Evolutionary conservation across 2,329 filamentous ascomycete species (phyloP).

Genomic region (Tolypocladium album): DNA sequence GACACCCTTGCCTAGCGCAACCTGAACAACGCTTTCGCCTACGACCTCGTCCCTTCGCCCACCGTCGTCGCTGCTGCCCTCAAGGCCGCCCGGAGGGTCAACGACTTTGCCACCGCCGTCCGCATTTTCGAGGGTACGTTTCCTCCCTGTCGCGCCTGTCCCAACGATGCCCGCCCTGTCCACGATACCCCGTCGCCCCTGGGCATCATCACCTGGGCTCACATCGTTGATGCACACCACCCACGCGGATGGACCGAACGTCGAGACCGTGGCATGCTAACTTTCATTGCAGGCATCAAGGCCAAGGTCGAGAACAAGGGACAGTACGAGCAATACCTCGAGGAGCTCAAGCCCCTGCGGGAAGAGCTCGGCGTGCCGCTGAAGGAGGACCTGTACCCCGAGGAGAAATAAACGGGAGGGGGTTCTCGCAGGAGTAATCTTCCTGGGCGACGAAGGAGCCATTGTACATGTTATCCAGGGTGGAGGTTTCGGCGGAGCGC

Average conservation of each 20-base stretch:
- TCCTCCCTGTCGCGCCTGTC: background rate
- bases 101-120: conserved; percentile 97
- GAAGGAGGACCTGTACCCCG: conserved; percentile 88
- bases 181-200: background rate
- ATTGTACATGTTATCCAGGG: conserved; percentile 27
- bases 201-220: no score
- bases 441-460: conserved; percentile 6
- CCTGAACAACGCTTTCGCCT: conserved; percentile 99
- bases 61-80: conserved; percentile 85
- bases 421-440: background rate
- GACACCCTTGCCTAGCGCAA: conserved; percentile 50
- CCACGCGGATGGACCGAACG: background rate
- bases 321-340: conserved; percentile 94
- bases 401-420: conserved; percentile 31
- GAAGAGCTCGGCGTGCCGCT: conserved; percentile 87
- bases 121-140: conserved; percentile 91
- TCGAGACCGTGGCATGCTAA: background rate
- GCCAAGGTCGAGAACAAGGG: conserved; percentile 98
- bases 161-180: background rate
- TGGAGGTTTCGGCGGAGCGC: conserved; percentile 13
- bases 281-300: conserved; percentile 68
- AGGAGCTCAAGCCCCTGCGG: conserved; percentile 83
- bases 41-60: conserved; percentile 95
- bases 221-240: background rate
- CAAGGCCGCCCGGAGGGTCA: conserved; percentile 88